Base-by-base conservation (phyloP, 129 eudicot species). In the Smallanthus sonchifolius region DNA sequence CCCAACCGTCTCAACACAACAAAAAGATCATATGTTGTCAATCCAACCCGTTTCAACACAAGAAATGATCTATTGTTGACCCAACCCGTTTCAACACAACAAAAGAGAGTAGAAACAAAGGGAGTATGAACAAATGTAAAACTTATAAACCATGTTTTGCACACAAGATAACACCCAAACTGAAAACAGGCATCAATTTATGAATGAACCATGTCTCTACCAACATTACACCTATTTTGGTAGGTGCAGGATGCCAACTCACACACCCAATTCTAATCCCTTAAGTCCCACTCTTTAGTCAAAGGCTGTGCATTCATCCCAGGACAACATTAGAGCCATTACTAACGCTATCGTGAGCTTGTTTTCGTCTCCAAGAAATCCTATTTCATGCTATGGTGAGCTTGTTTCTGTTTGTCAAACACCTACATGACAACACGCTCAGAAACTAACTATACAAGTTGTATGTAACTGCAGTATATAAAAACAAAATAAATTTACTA, bases 391-490 rank as follows among this genome's bases (percentile, higher is more conserved):
- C 78, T 55, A 54, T 65, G 14, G 61, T 43, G 34, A 52, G 67
- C 67, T 73, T 71, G 30, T 57, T 64, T 71, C 49, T 9, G 44
- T 20, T 38, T 55, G 66, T 89, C 87, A 89, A 82, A 89, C 92
- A 84, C 81, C 96, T 89, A 89, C 86, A 86, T 67, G 37, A 57
- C 24, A 74, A 59, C 70, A 52, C 60, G 67, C 28, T 43, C 38
- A 14, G 63, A 45, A 70, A 24, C 56, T 78, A 70, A 61, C 61
- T 77, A 77, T 57, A 30, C 52, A 36, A 15, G 76, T 40, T 72
- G 49, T 15, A 65, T 16, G 68, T 8, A 63, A 36, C 68, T 63
- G 68, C 69, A 38, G 69, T 38, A 37, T 39, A 70, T 35, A 49
- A 16, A 70, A 66, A 14, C 16, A 32, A 35, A 2, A 69, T 44